Conservation (phyloP, 257 asterid genomes). For the Nicotiana noctiflora region DNA sequence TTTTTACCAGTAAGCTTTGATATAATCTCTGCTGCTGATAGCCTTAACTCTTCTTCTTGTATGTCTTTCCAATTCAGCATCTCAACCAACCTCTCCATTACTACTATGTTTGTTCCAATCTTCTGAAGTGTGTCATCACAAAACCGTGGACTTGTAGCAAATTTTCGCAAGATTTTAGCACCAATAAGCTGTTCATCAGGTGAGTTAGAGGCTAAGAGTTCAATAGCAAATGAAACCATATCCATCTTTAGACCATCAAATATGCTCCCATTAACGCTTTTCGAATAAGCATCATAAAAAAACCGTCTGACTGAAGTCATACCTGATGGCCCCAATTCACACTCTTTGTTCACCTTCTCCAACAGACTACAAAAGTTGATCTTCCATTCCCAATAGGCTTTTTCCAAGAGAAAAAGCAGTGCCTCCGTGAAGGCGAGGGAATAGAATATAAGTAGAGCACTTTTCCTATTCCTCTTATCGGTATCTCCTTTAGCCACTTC, state of each 20-base stretch:
- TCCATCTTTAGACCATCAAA: constrained; percentile 94
- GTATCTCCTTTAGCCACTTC: constrained; percentile 42
- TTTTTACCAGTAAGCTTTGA: no score
- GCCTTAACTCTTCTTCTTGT: no score
- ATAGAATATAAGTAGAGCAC: constrained; percentile 74
- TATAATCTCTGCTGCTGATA: no score
- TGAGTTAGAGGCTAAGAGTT: no score
- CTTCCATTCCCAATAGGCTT: constrained; percentile 93
- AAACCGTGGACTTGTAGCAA: no score
- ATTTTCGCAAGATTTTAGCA: no score
- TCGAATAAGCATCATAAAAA: constrained; percentile 83
- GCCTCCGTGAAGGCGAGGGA: constrained; percentile 85
- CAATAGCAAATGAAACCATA: constrained; percentile 75
- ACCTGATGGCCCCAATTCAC: constrained; percentile 69
- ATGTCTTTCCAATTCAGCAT: no score
- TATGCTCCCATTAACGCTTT: constrained; percentile 71
- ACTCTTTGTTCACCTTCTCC: constrained; percentile 57
- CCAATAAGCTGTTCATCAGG: no score
- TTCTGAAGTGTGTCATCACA: no score
- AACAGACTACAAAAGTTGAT: constrained; percentile 37
- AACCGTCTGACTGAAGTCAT: constrained; percentile 60
- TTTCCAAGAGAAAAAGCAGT: constrained; percentile 71
- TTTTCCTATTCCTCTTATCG: constrained; percentile 56
- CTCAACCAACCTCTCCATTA: no score
- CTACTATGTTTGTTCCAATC: no score